These are phyloP conservation scores for Phytophthora capsici DNA, from an alignment of 352 stramenopile species.

Conservation along the genomic window DNA sequence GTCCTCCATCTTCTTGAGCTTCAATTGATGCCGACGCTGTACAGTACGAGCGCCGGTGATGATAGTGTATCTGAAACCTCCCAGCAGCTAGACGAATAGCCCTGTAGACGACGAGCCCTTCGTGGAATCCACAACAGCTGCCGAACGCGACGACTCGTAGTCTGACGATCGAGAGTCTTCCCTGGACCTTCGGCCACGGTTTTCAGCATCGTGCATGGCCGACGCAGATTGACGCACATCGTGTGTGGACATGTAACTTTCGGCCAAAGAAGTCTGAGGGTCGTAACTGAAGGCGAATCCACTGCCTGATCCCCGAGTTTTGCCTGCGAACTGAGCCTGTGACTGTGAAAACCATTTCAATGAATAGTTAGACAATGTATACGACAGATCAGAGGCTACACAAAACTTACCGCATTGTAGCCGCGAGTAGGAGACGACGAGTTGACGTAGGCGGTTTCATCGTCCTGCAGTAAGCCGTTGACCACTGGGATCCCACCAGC, in stretches of 20 bases:
- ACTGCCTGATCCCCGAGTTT: slow-evolving; percentile 70
- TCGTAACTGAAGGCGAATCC: slow-evolving; percentile 88
- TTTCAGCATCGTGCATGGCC: slow-evolving; percentile 70
- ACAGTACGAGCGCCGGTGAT: slow-evolving; percentile 28
- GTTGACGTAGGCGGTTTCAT: slow-evolving; percentile 52
- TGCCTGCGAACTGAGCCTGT: slow-evolving; percentile 30
- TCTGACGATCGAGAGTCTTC: slow-evolving; percentile 79
- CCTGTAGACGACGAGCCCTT: slow-evolving; percentile 45
- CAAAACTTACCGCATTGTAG: slow-evolving; percentile 36
- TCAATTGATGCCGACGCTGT: slow-evolving; percentile 14
- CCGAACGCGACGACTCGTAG: slow-evolving; percentile 45
- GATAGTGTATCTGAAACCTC: slow-evolving; percentile 33
- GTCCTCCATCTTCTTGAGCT: neutral
- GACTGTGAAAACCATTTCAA: slow-evolving; percentile 1
- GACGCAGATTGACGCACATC: slow-evolving; percentile 60
- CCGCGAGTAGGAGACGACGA: slow-evolving; percentile 39
- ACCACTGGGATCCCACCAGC: slow-evolving; percentile 54
- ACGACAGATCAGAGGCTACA: neutral
- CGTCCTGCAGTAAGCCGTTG: slow-evolving; percentile 43
- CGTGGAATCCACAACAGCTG: slow-evolving; percentile 39
- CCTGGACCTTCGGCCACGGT: slow-evolving; percentile 63
- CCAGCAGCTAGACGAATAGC: slow-evolving; percentile 44
- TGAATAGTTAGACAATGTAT: slow-evolving; percentile 15
- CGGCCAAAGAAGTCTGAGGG: slow-evolving; percentile 74
- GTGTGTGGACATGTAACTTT: slow-evolving; percentile 83